phyloP scores from a whole-genome alignment of 2,329 filamentous ascomycete species.

The Fusarium concolor region DNA sequence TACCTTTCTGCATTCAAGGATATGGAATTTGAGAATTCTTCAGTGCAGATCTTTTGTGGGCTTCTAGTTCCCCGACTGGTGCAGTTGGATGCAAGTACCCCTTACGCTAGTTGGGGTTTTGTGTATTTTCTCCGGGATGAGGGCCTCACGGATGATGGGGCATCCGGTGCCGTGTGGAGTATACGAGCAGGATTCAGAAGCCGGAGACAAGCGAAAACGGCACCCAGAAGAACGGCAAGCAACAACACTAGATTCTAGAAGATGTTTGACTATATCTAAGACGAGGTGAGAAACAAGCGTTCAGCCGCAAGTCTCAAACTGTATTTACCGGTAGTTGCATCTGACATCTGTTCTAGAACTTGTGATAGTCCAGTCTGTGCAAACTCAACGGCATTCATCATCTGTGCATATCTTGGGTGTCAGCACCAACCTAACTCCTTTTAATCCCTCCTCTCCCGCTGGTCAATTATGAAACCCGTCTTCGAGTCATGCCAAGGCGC shows the following conservation, averaged over 20 bases:
- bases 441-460: not conserved
- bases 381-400: not conserved
- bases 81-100: not conserved
- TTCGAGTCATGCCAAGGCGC: not conserved
- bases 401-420: not conserved
- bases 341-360: too few species aligned
- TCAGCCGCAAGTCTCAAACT: too few species aligned
- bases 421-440: not conserved
- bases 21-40: slow-evolving; percentile 9
- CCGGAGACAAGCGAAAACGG: not conserved
- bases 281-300: too few species aligned
- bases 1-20: not conserved
- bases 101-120: slow-evolving; percentile 5
- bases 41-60: slow-evolving; percentile 9
- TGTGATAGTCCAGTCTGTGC: slow-evolving; percentile 2
- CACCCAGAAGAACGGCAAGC: too few species aligned
- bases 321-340: too few species aligned
- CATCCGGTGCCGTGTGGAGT: not conserved
- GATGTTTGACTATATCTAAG: not conserved
- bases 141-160: not conserved
- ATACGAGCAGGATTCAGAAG: not conserved
- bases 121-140: not conserved
- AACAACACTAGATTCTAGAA: not conserved
- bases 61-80: slow-evolving; percentile 2
- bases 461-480: not conserved